Evolutionary conservation across 345 rosid genomes (phyloP).

Genomic region (Pelargonium nanum): DNA sequence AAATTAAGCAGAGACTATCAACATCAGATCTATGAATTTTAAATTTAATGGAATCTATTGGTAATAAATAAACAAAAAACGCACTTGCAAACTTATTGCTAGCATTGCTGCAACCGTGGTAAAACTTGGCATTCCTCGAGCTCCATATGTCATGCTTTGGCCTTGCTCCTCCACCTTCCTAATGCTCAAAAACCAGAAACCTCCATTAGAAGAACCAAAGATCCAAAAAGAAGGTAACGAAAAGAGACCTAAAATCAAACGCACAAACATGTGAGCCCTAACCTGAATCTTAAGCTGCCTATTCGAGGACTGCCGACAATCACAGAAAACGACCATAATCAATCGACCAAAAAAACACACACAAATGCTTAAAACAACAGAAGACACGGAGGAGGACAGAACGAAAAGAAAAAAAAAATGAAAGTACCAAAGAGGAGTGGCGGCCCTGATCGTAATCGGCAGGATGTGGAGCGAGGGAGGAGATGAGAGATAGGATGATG

Average conservation of each 20-base stretch:
- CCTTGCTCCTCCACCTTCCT: constrained; percentile 63
- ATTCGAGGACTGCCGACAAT: background rate
- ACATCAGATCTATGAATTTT: background rate
- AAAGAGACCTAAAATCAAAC: constrained; percentile 1
- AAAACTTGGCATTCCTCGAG: constrained; percentile 47
- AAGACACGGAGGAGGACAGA: background rate
- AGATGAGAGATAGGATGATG: constrained; percentile 54
- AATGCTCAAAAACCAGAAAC: constrained; percentile 10
- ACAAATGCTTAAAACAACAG: background rate
- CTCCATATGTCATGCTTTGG: constrained; percentile 69
- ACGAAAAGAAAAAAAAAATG: constrained; percentile 1
- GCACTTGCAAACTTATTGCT: constrained; percentile 52
- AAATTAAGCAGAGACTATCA: background rate
- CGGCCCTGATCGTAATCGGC: constrained; percentile 31
- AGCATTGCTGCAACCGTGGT: constrained; percentile 62
- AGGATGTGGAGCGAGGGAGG: constrained; percentile 62
- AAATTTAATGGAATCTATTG: too few relatives aligned
- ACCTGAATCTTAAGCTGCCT: background rate
- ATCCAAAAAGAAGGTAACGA: constrained; percentile 13
- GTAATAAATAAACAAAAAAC: constrained; percentile 7
- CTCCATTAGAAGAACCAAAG: constrained; percentile 3
- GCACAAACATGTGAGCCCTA: background rate
- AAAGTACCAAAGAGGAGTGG: constrained; percentile 25
- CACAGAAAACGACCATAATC: background rate
- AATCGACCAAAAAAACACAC: background rate